A percentile compares a stretch with the other conserved stretches of the same genome.
These are phyloP conservation scores for Globisporangium spinosum DNA, from an alignment of 352 stramenopile species.

Conservation along the genomic window DNA sequence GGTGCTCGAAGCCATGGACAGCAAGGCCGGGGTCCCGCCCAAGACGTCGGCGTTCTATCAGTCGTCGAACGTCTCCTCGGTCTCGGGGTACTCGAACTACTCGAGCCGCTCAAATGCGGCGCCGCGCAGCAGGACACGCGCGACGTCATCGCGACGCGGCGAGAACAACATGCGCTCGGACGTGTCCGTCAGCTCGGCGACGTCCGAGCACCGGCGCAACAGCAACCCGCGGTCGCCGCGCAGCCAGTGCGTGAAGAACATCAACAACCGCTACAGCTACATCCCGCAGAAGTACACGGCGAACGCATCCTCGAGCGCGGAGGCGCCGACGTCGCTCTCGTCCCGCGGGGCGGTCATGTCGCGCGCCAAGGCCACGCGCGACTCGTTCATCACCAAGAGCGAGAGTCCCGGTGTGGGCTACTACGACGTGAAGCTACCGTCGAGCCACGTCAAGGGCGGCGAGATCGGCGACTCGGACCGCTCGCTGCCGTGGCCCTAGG, in stretches of 20 bases:
- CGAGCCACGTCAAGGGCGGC: conserved; percentile 56
- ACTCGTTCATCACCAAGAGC: conserved; percentile 70
- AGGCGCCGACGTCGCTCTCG: conserved; percentile 49
- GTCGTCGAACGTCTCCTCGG: conserved; percentile 61
- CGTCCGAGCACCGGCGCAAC: conserved; percentile 29
- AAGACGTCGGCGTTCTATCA: conserved; percentile 44
- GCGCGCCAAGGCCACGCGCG: conserved; percentile 49
- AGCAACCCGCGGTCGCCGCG: conserved; percentile 32
- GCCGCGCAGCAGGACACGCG: conserved; percentile 21
- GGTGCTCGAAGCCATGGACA: conserved; percentile 54
- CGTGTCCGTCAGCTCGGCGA: conserved; percentile 55
- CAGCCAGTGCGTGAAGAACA: conserved; percentile 39
- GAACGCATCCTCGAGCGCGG: conserved; percentile 23
- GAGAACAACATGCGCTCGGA: conserved; percentile 29
- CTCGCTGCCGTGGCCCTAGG: conserved; percentile 51
- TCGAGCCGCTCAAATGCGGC: conserved; percentile 30
- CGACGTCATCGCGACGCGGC: conserved; percentile 1
- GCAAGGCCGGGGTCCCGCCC: conserved; percentile 43
- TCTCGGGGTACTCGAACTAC: conserved; percentile 60
- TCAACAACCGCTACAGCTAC: conserved; percentile 68
- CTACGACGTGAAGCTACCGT: conserved; percentile 67
- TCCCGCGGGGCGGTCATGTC: conserved; percentile 69
- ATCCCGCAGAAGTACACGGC: conserved; percentile 56
- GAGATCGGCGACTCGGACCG: conserved; percentile 77
- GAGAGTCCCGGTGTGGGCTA: conserved; percentile 72